Conservation (phyloP, 2,329 filamentous ascomycete genomes). For the Colletotrichum sp. region DNA sequence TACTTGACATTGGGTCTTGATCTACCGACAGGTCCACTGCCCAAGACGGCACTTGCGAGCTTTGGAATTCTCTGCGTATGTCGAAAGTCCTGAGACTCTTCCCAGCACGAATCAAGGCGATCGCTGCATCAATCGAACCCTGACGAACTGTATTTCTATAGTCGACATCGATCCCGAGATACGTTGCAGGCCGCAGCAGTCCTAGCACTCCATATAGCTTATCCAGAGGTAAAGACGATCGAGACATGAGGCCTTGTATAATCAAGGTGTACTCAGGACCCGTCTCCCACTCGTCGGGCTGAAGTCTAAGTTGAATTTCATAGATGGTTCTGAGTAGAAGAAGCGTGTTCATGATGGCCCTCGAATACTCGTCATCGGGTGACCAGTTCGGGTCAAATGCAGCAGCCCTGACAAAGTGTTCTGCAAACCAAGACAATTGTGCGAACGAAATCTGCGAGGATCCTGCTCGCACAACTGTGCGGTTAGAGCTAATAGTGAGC, state of each 20-base stretch:
- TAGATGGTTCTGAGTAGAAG: rapidly evolving
- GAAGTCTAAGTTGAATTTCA: not conserved
- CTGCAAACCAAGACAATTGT: not conserved
- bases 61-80: not conserved
- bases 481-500: not conserved
- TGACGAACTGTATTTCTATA: not conserved
- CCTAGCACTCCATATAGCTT: not conserved
- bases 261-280: rapidly evolving
- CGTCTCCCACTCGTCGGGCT: not conserved
- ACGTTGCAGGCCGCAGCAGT: rapidly evolving
- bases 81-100: rapidly evolving
- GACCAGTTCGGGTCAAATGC: rapidly evolving
- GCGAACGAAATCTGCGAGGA: not conserved
- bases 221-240: not conserved
- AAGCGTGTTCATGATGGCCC: rapidly evolving
- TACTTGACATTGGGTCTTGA: rapidly evolving
- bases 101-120: not conserved
- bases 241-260: not conserved
- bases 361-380: too few species aligned
- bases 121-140: not conserved
- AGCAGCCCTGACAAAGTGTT: rapidly evolving
- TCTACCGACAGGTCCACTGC: rapidly evolving
- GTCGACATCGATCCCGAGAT: not conserved
- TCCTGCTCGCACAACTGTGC: not conserved
- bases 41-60: not conserved